These are phyloP conservation scores for Neonectria magnoliae DNA, from an alignment of 2,329 filamentous ascomycete species.

Conservation along the genomic window DNA sequence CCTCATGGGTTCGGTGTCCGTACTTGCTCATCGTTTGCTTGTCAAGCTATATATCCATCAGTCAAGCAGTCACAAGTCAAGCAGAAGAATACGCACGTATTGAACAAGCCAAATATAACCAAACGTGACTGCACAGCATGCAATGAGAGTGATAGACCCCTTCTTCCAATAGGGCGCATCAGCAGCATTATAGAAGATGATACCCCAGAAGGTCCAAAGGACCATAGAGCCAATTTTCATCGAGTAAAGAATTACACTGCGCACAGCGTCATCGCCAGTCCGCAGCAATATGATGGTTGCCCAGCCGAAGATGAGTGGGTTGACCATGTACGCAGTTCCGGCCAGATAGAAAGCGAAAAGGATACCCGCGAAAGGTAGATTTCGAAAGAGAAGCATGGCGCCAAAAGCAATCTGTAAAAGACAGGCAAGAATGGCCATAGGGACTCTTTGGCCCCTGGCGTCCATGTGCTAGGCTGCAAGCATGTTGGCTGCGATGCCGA, in stretches of 20 bases:
- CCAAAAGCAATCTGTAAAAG: conserved; percentile 31
- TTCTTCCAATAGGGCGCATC: conserved; percentile 55
- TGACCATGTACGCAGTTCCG: conserved; percentile 39
- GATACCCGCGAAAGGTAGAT: conserved; percentile 29
- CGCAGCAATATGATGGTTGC: conserved; percentile 37
- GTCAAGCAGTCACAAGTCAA: no score
- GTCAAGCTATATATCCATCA: no score
- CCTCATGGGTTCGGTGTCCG: no score
- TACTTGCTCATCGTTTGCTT: no score
- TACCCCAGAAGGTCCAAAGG: conserved; percentile 58
- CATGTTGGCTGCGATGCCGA: conserved; percentile 40
- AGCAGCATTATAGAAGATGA: conserved; percentile 52
- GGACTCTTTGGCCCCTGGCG: conserved; percentile 23
- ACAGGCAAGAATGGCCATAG: conserved; percentile 28
- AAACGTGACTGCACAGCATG: conserved; percentile 28
- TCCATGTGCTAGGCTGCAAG: conserved; percentile 37
- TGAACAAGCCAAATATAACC: conserved; percentile 32
- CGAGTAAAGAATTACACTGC: conserved; percentile 51
- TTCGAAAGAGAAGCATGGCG: conserved; percentile 35
- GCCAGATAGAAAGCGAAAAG: conserved; percentile 40
- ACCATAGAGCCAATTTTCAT: conserved; percentile 53
- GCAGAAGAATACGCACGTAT: no score
- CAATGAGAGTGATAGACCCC: conserved; percentile 40
- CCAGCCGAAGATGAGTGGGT: conserved; percentile 43
- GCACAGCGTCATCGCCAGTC: conserved; percentile 50